Evolutionary conservation across 768 basidiomycete species (phyloP).

Genomic region (Boletus sp.): DNA sequence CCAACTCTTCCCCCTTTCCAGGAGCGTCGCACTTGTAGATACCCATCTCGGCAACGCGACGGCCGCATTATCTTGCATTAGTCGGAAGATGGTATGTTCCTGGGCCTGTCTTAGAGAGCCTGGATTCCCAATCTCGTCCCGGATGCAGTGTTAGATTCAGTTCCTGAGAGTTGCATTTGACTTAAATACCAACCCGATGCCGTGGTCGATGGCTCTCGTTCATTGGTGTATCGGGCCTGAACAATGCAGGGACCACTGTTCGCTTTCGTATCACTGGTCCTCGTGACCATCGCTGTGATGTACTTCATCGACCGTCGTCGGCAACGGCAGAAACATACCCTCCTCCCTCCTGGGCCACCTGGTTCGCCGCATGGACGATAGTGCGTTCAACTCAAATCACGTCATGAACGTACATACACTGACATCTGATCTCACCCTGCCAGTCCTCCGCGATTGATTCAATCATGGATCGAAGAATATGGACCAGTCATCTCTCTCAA

Average conservation of each 20-base stretch:
- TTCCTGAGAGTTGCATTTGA: background rate
- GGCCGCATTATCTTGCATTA: no score
- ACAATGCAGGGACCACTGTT: background rate
- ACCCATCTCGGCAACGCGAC: no score
- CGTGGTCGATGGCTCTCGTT: background rate
- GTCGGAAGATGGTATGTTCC: no score
- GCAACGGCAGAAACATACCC: conserved; percentile 5
- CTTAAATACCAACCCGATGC: background rate
- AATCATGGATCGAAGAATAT: conserved; percentile 27
- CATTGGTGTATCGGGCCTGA: background rate
- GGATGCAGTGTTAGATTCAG: no score
- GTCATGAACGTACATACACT: background rate
- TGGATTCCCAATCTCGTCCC: no score
- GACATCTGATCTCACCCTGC: background rate
- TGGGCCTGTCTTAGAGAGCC: no score
- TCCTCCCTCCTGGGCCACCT: conserved; percentile 21
- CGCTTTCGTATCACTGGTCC: background rate
- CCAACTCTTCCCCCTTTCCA: no score
- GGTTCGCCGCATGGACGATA: conserved; percentile 21
- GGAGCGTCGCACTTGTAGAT: no score
- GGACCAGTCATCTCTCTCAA: conserved; percentile 26
- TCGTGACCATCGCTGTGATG: background rate
- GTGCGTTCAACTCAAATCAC: conserved; percentile 1
- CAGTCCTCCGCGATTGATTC: conserved; percentile 19
- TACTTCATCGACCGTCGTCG: conserved; percentile 9